Conservation (phyloP, 164 flowering plant genomes). For the Vitis rupestris region DNA sequence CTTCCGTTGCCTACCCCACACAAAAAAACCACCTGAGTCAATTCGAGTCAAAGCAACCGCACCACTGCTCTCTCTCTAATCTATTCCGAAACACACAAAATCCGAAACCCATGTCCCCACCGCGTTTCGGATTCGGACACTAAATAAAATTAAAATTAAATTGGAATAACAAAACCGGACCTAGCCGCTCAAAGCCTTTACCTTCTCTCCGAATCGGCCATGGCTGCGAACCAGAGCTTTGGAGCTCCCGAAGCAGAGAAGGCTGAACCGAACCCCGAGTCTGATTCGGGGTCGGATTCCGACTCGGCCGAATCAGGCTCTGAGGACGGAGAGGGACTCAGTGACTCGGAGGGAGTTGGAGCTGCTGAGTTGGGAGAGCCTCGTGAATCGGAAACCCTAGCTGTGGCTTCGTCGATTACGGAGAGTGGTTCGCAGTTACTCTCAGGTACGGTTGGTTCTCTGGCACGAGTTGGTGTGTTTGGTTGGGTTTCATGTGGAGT, state of each 20-base stretch:
- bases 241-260: slow-evolving; percentile 15
- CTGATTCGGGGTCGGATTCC: too few species aligned
- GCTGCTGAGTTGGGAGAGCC: slow-evolving; percentile 8
- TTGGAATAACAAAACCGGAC: slow-evolving; percentile 2
- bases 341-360: slow-evolving; percentile 3
- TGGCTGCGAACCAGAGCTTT: slow-evolving; percentile 29
- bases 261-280: neutral
- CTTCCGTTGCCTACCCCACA: slow-evolving; percentile 7
- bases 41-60: slow-evolving; percentile 28
- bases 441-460: slow-evolving; percentile 12
- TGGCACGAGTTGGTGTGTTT: slow-evolving; percentile 11
- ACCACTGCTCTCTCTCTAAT: slow-evolving; percentile 2
- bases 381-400: slow-evolving; percentile 18
- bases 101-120: neutral
- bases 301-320: neutral
- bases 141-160: neutral
- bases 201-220: slow-evolving; percentile 19
- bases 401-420: neutral
- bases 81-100: slow-evolving; percentile 1
- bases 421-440: slow-evolving; percentile 9
- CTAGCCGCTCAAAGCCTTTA: slow-evolving; percentile 18
- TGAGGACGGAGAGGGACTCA: slow-evolving; percentile 9
- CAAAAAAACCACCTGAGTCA: slow-evolving; percentile 28
- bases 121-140: slow-evolving; percentile 1
- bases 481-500: neutral